Base-by-base conservation (phyloP, 1,284 basidiomycete species). In the Apiotrichum gracile region DNA sequence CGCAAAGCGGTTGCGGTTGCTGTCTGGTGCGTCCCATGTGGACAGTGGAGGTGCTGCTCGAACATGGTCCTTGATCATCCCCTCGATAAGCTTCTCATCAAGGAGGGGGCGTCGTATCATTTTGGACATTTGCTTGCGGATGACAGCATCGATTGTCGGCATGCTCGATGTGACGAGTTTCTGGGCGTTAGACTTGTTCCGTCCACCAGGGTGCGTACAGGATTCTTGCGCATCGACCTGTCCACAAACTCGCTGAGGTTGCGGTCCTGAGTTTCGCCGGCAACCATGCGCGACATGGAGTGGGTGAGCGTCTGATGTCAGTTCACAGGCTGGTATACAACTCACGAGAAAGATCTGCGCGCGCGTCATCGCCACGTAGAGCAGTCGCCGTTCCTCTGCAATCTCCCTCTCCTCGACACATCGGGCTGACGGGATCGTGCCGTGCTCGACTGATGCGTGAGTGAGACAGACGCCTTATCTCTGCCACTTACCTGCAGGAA, bases 311-410 rank as follows among this genome's bases (percentile, higher is more conserved):
- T 68, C 74, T 75, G 45, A 0, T 12, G 37, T 55, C 37, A 61
- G 49, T 39, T 38, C 4, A 19, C 34, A 5, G 7, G 13, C 10
- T 10, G 43, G 27, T 8, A 12, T 17, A 22, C 8, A n/a, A 57
- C 69, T 60, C 22, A 75, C 75, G 25, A 93, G 77, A 17, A 91
- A 77, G 4, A 79, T 78, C 67, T 93, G 86, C 1, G 91, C 91
- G 12, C 91, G 82, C 0, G 91, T 96, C 76, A 90, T 91, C 1
- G 89, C 91, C 5, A 94, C 91, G 66, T 92, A 96, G 21, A 93
- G 80, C 51, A 94, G 74, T 10, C 90, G 84, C 47, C 88, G 78
- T 73, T 94, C 91, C 77, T 94, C 91, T 22, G 85, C 84, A 2
- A 82, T 72, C 68, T 92, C 85, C 19, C 89, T 85, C 25, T 72